Evolutionary conservation across 2,329 filamentous ascomycete species (phyloP).

Genomic region (Aspergillus caelatus): DNA sequence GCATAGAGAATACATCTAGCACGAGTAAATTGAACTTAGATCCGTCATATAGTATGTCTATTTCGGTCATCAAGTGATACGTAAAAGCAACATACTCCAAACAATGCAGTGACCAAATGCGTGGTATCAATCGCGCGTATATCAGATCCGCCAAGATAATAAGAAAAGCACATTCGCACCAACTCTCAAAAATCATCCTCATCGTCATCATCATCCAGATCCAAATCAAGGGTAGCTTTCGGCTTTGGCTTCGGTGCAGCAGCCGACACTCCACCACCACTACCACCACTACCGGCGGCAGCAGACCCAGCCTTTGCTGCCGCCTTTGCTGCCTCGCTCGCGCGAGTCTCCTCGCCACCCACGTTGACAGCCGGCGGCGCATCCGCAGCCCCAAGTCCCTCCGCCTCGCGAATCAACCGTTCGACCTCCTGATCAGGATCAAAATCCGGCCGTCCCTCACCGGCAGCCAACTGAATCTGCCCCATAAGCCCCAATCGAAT

Average conservation of each 20-base stretch:
- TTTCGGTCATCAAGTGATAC: neutral
- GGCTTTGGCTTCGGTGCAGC: constrained; percentile 32
- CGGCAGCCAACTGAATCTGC: constrained; percentile 43
- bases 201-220: constrained; percentile 44
- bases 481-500: constrained; percentile 51
- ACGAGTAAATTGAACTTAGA: neutral
- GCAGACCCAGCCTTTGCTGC: constrained; percentile 35
- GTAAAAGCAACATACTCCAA: neutral
- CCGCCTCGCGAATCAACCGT: constrained; percentile 54
- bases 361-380: constrained; percentile 36
- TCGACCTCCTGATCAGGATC: constrained; percentile 56
- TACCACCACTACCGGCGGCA: constrained; percentile 12
- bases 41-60: neutral
- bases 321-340: constrained; percentile 36
- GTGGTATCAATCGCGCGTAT: neutral
- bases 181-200: neutral
- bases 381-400: constrained; percentile 55
- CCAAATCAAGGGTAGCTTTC: constrained; percentile 46
- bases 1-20: neutral
- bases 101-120: neutral
- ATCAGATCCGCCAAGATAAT: neutral
- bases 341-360: constrained; percentile 42
- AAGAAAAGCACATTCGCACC: neutral
- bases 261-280: constrained; percentile 10
- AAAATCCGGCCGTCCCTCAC: constrained; percentile 58